Evolutionary conservation across 164 flowering plant species (phyloP), one percentile per base, ranked within the genome.

Genomic region (Macadamia integrifolia): DNA sequence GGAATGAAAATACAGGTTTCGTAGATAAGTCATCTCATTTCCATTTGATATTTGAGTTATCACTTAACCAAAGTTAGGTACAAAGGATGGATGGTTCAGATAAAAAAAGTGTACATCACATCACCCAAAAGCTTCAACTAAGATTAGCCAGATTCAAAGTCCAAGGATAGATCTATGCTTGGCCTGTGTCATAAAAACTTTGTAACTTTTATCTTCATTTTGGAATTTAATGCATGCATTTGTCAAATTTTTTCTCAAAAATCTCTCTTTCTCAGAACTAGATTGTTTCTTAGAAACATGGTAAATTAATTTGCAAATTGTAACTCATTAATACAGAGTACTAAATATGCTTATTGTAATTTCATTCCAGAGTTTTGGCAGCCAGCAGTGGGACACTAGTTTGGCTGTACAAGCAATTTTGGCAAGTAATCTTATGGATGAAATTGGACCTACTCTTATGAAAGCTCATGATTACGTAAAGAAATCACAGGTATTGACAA

Each of bases 1-100:
- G 90, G 90, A 58, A 84, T 86, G 88, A 86, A 81, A 77, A 84
- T 85, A 88, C 90, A 83, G 86, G 86, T 30, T 46, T 35, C 23
- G 40, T 35, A 35, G 40, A 35, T 2, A 35, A 2, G 3, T 35
- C 5, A 5, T 35, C 5, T 35, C 40, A 5, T 35, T 35, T 35
- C 40, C 40, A 35, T 35, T 35, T 35, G 40, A 35, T 35, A 23
- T 35, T 35, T 2, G 40, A 35, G 40, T 23, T 23, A 23, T 23
- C 23, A 23, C 23, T 23, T 23, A 23, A 23, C 23, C 23, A 23
- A 23, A 23, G 0, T 23, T 23, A 23, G 23, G 23, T 23, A 23
- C 23, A 23, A 23, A 23, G 23, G 23, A 23, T 23, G 23, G 23
- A 23, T 23, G 23, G 23, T 23, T 23, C 23, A 23, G 23, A 23